Base-by-base conservation (phyloP, 1,139 yeast genomes). In the Hansenula lynferdii region DNA sequence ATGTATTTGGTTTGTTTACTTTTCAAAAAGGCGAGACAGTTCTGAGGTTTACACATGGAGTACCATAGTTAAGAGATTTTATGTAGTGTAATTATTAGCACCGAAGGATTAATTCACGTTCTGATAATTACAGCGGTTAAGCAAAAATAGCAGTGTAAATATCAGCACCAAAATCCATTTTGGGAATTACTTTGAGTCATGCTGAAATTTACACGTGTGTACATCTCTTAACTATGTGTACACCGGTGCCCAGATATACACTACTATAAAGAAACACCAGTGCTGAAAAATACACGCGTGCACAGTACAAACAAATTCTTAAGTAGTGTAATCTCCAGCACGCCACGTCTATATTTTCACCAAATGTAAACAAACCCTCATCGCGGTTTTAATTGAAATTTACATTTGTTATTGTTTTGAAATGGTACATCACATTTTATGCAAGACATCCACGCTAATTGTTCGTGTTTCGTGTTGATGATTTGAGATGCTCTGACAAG, bases 21-120 rank as follows among this genome's bases (percentile, higher is more conserved):
- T 8, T n/a, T n/a, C n/a, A n/a, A n/a, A n/a, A n/a, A n/a, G n/a
- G n/a, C n/a, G n/a, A n/a, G n/a, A n/a, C n/a, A 31, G 34, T 31
- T 19, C 33, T 23, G 25, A 23, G 3, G 28, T 24, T 37, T 37
- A 37, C 40, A 28, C 39, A 18, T 4, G 11, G 26, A 7, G n/a
- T n/a, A n/a, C n/a, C n/a, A n/a, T n/a, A n/a, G n/a, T n/a, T n/a
- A n/a, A n/a, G n/a, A n/a, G n/a, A n/a, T n/a, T n/a, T n/a, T n/a
- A n/a, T n/a, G n/a, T 7, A 9, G 23, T 23, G 36, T 28, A 36
- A 21, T 17, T 4, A 6, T 11, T 14, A 30, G 38, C 29, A 35
- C 34, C 10, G 23, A 17, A 8, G 8, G 8, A 20, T 23, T 23
- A 12, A 14, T 26, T 26, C n/a, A 15, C 12, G 28, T 26, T 26